Base-by-base conservation (phyloP, 768 basidiomycete species). In the Phlegmacium glaucopus region DNA sequence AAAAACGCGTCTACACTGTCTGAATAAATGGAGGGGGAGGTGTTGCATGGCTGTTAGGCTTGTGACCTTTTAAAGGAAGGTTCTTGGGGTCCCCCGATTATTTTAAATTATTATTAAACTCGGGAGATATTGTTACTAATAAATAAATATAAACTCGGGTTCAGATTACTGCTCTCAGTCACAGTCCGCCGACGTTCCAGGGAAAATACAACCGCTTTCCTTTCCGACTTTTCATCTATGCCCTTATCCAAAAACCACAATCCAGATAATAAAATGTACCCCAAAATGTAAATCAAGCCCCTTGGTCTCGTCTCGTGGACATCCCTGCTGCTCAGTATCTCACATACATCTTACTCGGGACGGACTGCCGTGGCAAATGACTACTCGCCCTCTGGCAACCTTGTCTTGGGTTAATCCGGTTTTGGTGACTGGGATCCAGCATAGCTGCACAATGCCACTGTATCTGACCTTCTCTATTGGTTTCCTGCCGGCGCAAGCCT, bases 1-100 rank as follows among this genome's bases (percentile, higher is more conserved):
- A 43, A 55, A 56, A 34, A 63, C 58, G 57, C 63, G 65, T 57
- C 52, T 39, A n/a, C 37, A 30, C 41, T 37, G 30, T 22, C 25
- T 43, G 43, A 50, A 13, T 18, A 39, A 44, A 42, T 39, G 47
- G 39, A 49, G 42, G 26, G 29, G 15, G 37, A 32, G 29, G 18
- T 13, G 18, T 32, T 29, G 39, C 18, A 34, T 34, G 2, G 10
- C 9, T 32, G 13, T 39, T 25, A 28, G 25, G 45, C 18, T 32
- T 38, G 39, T 39, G 39, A 28, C 30, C 32, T 34, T 34, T 3
- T 34, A 34, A 34, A n/a, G 32, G 32, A 34, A 34, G 32, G 32
- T 34, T 22, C 3, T 22, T 5, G 22, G 22, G 22, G 22, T 22
- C 22, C 22, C 5, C 22, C 22, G 22, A 22, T 22, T 22, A 22